These are phyloP conservation scores for Antarctomyces pellizariae DNA, from an alignment of 495 filamentous ascomycete species.

Conservation along the genomic window DNA sequence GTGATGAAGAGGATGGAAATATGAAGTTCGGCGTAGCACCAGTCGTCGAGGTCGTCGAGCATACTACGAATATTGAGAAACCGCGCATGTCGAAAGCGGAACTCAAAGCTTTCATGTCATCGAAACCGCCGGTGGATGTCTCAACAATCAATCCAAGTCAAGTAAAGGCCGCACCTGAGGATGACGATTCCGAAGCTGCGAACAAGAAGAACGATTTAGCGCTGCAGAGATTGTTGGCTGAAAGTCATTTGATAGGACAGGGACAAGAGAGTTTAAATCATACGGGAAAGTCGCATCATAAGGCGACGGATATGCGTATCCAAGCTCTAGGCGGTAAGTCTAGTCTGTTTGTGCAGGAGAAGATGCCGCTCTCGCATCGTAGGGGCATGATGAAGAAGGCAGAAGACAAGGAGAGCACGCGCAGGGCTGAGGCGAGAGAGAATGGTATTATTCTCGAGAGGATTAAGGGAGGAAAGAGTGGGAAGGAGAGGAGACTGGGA, in stretches of 20 bases:
- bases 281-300: conserved; percentile 42
- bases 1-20: conserved; percentile 14
- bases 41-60: conserved; percentile 39
- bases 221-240: conserved; percentile 65
- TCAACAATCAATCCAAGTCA: conserved; percentile 13
- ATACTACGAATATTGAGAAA: conserved; percentile 19
- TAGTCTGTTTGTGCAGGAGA: conserved; percentile 47
- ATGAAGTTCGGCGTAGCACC: conserved; percentile 9
- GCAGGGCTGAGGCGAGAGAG: conserved; percentile 60
- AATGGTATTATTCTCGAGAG: conserved; percentile 81
- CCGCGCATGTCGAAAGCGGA: conserved; percentile 36
- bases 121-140: conserved; percentile 20
- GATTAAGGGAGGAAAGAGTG: too few relatives aligned
- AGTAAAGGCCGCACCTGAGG: conserved; percentile 11
- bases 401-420: conserved; percentile 35
- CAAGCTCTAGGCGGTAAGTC: conserved; percentile 55
- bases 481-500: conserved; percentile 21
- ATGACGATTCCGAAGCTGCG: conserved; percentile 27
- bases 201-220: conserved; percentile 83
- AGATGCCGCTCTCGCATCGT: conserved; percentile 63
- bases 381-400: conserved; percentile 54
- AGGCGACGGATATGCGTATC: conserved; percentile 62
- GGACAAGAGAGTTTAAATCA: conserved; percentile 34
- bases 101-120: conserved; percentile 59
- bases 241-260: conserved; percentile 89